Evolutionary conservation across 2,329 filamentous ascomycete genomes (phyloP), one percentile per base, ranked within the genome.

Genomic region (Akanthomyces lecanii): DNA sequence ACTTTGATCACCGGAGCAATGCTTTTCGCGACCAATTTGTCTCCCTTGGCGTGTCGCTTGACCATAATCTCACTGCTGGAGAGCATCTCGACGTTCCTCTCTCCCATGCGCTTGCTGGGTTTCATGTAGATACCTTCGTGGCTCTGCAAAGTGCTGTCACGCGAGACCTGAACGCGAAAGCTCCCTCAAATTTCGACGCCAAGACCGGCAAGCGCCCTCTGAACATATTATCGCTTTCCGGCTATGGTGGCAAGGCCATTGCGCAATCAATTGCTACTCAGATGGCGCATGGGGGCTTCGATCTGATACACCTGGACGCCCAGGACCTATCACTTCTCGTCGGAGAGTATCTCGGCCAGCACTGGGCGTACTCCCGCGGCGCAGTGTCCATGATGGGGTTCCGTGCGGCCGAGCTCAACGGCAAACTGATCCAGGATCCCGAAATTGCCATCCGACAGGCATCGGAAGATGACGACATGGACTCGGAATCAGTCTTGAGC

Each of bases 291-390:
- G 81, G 85, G 40, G 77, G 77, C 7, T 88, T 90, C 3, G 86
- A 94, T 67, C 70, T 94, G 3, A 76, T 95, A 38, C 82, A 84
- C 23, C 71, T 96, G 12, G 84, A 88, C 69, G 85, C 90, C 1
- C 83, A 87, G 65, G 88, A 89, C 69, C 76, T 96, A 60, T 89
- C 89, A 3, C 81, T 88, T 56, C 77, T 95, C 30, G 81, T 88
- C 0, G 89, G 88, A 3, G 81, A 85, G 50, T 91, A 92, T 68
- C 75, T 93, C 11, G 89, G 88, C 5, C 86, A 90, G 69, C 81
- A 83, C 64, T 79, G 76, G 74, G 76, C 77, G 4, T 80, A 78
- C 54, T 75, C 76, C 2, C 71, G 79, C 14, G 81, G 83, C 1
- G 72, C 77, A 23, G 73, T 84, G 12, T 81, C 84, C 2, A 79